These are phyloP conservation scores for Fraxinus platypoda DNA, from an alignment of 305 asterid species.

Conservation along the genomic window DNA sequence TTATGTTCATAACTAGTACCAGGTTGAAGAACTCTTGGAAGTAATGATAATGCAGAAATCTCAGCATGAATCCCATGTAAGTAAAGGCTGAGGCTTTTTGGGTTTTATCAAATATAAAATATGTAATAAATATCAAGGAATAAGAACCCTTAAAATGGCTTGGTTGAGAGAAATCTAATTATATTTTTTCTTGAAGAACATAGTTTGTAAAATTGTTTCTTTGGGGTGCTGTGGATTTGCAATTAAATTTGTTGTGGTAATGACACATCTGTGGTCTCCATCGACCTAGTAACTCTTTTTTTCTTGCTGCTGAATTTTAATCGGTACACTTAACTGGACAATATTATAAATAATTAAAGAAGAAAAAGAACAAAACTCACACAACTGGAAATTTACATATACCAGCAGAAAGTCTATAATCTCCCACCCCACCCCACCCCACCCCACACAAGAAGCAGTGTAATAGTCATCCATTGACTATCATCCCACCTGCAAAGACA, in stretches of 20 bases:
- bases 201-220: background rate
- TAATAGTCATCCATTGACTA: conserved; percentile 17
- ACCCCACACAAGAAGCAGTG: background rate
- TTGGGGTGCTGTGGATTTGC: background rate
- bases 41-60: background rate
- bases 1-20: conserved; percentile 43
- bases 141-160: background rate
- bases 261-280: background rate
- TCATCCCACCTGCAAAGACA: conserved; percentile 28
- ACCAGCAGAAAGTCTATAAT: background rate
- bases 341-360: background rate
- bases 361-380: background rate
- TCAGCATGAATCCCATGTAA: conserved; percentile 11
- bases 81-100: conserved; percentile 17
- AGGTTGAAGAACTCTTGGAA: conserved; percentile 56
- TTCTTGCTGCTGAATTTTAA: background rate
- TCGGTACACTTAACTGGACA: background rate
- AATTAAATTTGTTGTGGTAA: background rate
- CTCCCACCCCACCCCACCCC: background rate
- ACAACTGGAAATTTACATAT: background rate
- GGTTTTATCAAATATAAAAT: conserved; percentile 19
- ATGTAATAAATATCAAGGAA: conserved; percentile 17
- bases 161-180: background rate
- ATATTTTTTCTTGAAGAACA: background rate
- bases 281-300: background rate